These are phyloP conservation scores for Colletotrichum sp. DNA, from an alignment of 2,329 filamentous ascomycete genomes.

Conservation along the genomic window DNA sequence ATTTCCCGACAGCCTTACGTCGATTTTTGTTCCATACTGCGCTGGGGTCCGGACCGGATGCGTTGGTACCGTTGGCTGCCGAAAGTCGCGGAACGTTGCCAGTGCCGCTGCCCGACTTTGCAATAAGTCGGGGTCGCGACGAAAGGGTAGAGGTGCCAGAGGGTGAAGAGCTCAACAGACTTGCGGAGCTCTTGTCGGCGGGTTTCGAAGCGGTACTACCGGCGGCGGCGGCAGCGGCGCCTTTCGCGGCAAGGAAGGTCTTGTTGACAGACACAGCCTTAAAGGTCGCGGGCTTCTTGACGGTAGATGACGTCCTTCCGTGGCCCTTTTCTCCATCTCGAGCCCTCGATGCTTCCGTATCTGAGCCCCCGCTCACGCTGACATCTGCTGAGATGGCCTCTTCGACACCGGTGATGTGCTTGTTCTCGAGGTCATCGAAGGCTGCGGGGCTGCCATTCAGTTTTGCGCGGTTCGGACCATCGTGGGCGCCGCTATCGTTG, in stretches of 20 bases:
- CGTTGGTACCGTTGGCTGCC: slow-evolving; percentile 62
- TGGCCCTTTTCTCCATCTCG: slow-evolving; percentile 64
- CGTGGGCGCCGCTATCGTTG: slow-evolving; percentile 43
- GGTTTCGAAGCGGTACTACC: slow-evolving; percentile 41
- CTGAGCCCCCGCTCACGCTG: slow-evolving; percentile 76
- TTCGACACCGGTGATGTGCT: slow-evolving; percentile 62
- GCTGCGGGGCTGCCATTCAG: slow-evolving; percentile 54
- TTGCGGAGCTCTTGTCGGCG: slow-evolving; percentile 53
- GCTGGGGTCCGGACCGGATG: slow-evolving; percentile 70
- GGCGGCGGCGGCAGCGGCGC: slow-evolving; percentile 44
- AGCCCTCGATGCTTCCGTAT: slow-evolving; percentile 74
- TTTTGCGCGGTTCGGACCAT: slow-evolving; percentile 48
- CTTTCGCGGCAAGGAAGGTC: slow-evolving; percentile 80
- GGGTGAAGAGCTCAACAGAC: slow-evolving; percentile 48
- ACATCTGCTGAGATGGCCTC: slow-evolving; percentile 68
- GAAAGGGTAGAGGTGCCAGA: slow-evolving; percentile 51
- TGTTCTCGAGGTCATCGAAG: slow-evolving; percentile 59
- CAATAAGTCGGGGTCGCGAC: slow-evolving; percentile 74
- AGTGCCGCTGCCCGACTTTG: slow-evolving; percentile 70
- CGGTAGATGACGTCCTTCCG: slow-evolving; percentile 59
- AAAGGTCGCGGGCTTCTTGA: slow-evolving; percentile 80
- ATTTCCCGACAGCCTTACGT: slow-evolving; percentile 57
- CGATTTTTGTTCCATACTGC: slow-evolving; percentile 91
- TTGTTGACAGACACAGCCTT: slow-evolving; percentile 88
- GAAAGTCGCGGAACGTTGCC: slow-evolving; percentile 52